phyloP scores from a whole-genome alignment of 106 monocot species.

The Hemerocallis citrina region DNA sequence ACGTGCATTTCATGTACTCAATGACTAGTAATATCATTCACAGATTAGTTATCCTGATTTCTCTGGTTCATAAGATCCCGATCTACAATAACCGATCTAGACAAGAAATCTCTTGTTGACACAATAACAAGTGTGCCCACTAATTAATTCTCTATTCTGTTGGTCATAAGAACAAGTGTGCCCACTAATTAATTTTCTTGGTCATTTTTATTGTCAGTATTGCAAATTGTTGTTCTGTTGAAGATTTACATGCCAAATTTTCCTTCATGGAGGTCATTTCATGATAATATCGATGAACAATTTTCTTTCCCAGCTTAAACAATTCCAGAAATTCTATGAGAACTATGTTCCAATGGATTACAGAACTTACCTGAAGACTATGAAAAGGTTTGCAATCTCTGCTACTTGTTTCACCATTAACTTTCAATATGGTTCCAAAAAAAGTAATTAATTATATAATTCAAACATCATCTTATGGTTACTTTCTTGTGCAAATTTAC shows the following conservation, averaged over 20 bases:
- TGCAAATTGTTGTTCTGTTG: background rate
- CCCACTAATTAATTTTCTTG: no score
- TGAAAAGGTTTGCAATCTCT: constrained; percentile 66
- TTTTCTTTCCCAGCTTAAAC: constrained; percentile 57
- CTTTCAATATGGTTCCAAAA: background rate
- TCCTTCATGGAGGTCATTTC: background rate
- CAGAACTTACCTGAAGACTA: constrained; percentile 65
- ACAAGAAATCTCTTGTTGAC: no score
- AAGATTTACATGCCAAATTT: background rate
- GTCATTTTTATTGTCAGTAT: no score
- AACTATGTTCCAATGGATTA: constrained; percentile 88
- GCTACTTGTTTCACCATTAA: constrained; percentile 5
- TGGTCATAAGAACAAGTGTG: no score
- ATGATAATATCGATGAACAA: background rate
- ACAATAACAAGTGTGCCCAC: no score
- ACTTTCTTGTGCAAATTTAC: background rate
- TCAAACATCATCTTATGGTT: background rate
- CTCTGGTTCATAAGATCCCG: no score
- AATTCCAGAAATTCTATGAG: constrained; percentile 71
- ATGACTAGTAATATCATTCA: no score
- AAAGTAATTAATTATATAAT: background rate
- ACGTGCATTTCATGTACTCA: no score
- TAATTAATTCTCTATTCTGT: no score
- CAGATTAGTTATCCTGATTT: no score
- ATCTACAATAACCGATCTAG: no score